Evolutionary conservation across 1,139 yeast genomes (phyloP).

Genomic region (Yamadazyma aaseri): DNA sequence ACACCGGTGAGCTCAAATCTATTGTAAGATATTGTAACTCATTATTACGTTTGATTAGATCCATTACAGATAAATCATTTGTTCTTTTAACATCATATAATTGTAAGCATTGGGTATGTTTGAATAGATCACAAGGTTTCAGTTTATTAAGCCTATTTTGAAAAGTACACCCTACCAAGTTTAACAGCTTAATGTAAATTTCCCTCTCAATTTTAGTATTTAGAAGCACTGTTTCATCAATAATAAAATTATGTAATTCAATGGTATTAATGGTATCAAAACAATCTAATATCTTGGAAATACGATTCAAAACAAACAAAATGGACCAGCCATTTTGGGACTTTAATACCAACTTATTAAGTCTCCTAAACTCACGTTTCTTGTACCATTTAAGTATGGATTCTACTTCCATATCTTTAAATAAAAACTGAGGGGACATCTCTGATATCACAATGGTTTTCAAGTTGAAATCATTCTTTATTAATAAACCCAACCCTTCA

Average conservation of each 20-base stretch:
- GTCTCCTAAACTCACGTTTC: conserved; percentile 20
- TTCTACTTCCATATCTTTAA: conserved; percentile 18
- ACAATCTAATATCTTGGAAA: conserved; percentile 30
- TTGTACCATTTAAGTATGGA: conserved; percentile 15
- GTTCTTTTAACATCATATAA: conserved; percentile 38
- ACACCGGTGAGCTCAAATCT: conserved; percentile 50
- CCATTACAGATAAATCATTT: conserved; percentile 50
- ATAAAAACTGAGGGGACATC: conserved; percentile 52
- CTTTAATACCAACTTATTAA: conserved; percentile 27
- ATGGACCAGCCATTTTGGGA: conserved; percentile 50
- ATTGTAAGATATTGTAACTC: conserved; percentile 34
- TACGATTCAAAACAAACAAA: conserved; percentile 32
- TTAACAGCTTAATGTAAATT: conserved; percentile 19
- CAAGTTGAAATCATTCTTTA: conserved; percentile 34
- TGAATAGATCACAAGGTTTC: conserved; percentile 25
- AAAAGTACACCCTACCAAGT: conserved; percentile 27
- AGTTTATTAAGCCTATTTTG: conserved; percentile 19
- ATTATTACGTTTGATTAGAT: conserved; percentile 30
- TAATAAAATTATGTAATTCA: conserved; percentile 44
- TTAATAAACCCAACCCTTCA: conserved; percentile 21
- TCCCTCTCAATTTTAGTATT: conserved; percentile 7
- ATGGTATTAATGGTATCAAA: conserved; percentile 48
- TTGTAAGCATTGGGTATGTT: conserved; percentile 32
- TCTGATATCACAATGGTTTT: conserved; percentile 33
- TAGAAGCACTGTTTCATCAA: conserved; percentile 32